Conservation (phyloP, 768 basidiomycete species). For the Mycena metata region DNA sequence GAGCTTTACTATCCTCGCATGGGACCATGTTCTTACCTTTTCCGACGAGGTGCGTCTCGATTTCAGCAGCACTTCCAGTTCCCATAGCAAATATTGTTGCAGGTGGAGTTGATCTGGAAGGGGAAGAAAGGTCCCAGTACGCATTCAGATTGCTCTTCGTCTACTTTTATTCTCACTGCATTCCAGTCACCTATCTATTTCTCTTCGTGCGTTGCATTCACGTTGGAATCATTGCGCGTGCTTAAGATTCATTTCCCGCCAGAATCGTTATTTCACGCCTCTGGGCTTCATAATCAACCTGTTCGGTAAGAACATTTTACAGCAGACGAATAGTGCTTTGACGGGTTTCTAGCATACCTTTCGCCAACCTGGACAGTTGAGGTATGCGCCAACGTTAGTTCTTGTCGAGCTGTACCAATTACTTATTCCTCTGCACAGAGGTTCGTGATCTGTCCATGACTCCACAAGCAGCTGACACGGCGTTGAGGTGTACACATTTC, state of each 20-base stretch:
- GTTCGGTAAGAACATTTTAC: conserved; percentile 29
- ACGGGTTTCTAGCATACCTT: conserved; percentile 31
- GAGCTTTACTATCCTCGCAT: conserved; percentile 50
- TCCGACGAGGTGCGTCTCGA: conserved; percentile 43
- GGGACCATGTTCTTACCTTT: conserved; percentile 53
- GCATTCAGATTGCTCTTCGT: conserved; percentile 21
- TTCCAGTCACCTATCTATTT: conserved; percentile 50
- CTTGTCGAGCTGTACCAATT: not conserved
- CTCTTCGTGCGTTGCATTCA: conserved; percentile 43
- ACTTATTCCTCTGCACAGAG: conserved; percentile 16
- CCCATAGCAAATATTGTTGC: not conserved
- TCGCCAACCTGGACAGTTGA: conserved; percentile 41
- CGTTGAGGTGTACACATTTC: conserved; percentile 46
- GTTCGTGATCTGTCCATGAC: conserved; percentile 19
- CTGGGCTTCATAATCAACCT: conserved; percentile 60
- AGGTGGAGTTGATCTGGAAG: conserved; percentile 52
- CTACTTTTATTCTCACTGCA: not conserved
- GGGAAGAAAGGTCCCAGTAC: conserved; percentile 47
- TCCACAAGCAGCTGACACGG: not conserved
- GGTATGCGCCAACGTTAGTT: conserved; percentile 9
- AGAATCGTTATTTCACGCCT: conserved; percentile 64
- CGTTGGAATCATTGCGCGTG: not conserved
- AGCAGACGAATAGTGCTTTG: not conserved
- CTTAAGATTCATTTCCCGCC: not conserved
- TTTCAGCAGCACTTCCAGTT: not conserved